Evolutionary conservation across 148 eudicot genomes (phyloP).

Genomic region (Cornus controversa): DNA sequence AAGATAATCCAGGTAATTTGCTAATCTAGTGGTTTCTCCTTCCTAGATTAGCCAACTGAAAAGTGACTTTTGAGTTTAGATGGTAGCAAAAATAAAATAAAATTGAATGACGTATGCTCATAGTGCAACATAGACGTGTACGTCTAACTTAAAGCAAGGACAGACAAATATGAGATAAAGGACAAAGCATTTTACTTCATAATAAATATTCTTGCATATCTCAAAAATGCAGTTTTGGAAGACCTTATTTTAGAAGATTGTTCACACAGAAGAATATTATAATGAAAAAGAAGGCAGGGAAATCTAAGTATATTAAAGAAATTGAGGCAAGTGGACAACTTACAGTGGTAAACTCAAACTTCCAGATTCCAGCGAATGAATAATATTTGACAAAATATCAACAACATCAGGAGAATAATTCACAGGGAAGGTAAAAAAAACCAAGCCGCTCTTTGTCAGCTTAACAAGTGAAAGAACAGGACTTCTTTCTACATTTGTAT

Average conservation of each 20-base stretch:
- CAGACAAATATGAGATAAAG: neutral
- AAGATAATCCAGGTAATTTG: no score
- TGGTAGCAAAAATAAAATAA: neutral
- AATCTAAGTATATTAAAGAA: no score
- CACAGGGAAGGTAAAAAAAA: slow-evolving; percentile 56
- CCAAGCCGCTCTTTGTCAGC: slow-evolving; percentile 73
- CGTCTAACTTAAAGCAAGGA: neutral
- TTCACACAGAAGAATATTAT: neutral
- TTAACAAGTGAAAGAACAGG: slow-evolving; percentile 59
- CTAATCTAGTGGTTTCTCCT: neutral
- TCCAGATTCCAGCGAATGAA: slow-evolving; percentile 54
- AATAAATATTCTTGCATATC: neutral
- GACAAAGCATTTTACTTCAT: neutral
- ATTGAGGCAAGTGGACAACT: slow-evolving; percentile 27
- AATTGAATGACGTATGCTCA: no score
- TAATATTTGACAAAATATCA: slow-evolving; percentile 41
- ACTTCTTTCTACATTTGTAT: slow-evolving; percentile 18
- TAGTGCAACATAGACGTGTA: no score
- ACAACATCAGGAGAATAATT: slow-evolving; percentile 43
- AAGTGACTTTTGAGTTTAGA: neutral
- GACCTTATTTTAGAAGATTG: neutral
- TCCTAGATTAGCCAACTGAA: neutral
- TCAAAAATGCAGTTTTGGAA: neutral
- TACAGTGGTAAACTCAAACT: slow-evolving; percentile 63
- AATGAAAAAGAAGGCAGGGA: neutral